Percentiles rank a stretch among this genome's conserved stretches.
These are phyloP conservation scores for Vinca minor DNA, from an alignment of 257 asterid species.

Conservation along the genomic window DNA sequence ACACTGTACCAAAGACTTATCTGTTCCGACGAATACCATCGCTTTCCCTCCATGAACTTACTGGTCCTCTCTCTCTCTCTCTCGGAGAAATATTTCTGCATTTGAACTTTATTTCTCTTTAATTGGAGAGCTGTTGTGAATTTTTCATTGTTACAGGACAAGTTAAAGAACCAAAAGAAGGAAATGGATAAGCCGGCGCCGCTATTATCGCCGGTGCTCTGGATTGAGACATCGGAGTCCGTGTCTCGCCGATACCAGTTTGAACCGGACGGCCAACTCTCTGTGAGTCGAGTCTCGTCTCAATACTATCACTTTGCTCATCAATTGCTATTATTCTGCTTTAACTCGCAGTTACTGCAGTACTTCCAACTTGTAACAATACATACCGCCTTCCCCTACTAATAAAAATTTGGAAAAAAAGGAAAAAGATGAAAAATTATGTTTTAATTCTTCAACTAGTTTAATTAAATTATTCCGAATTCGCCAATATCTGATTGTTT, in stretches of 20 bases:
- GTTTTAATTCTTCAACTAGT: no score
- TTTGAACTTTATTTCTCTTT: background rate
- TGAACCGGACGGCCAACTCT: constrained; percentile 66
- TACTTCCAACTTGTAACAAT: no score
- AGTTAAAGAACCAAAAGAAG: constrained; percentile 36
- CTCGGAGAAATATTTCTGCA: background rate
- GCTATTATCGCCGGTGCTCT: constrained; percentile 49
- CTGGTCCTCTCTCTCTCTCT: constrained; percentile 3
- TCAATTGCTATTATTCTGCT: background rate
- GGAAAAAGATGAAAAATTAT: no score
- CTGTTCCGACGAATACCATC: background rate
- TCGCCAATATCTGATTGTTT: background rate
- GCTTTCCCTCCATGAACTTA: constrained; percentile 9
- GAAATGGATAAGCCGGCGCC: constrained; percentile 21
- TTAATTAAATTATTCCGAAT: background rate
- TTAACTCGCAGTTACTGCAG: no score
- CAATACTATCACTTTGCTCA: background rate
- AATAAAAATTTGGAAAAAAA: no score
- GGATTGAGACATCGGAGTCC: constrained; percentile 77
- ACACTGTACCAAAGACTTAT: no score
- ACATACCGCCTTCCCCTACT: no score
- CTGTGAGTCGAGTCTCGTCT: constrained; percentile 40
- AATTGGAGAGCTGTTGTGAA: no score
- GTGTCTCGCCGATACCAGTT: constrained; percentile 63
- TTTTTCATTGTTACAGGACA: constrained; percentile 38